Percentiles rank a stretch among this genome's conserved stretches.
phyloP scores from a whole-genome alignment of 148 eudicot genomes.

The Rhododendron simsii region DNA sequence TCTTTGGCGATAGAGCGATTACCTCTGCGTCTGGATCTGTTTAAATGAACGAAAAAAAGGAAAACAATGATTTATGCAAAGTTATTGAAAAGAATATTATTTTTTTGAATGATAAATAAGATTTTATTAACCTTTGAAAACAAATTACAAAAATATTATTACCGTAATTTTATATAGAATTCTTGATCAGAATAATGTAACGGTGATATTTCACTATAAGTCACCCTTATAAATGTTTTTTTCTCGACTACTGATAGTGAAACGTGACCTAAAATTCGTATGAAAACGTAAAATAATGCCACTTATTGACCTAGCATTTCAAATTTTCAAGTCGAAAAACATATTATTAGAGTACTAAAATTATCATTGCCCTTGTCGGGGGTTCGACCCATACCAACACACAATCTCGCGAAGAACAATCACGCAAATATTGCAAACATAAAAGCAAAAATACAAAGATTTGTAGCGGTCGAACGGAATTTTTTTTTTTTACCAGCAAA shows the following conservation, averaged over 20 bases:
- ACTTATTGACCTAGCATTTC: background rate
- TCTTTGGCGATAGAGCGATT: conserved; percentile 72
- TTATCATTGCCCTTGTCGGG: background rate
- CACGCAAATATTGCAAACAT: background rate
- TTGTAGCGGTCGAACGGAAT: background rate
- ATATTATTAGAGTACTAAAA: background rate
- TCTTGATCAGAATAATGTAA: background rate
- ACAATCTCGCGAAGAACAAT: background rate
- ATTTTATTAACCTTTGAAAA: too few relatives aligned
- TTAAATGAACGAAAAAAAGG: background rate
- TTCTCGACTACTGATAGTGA: background rate
- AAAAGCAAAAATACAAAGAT: background rate
- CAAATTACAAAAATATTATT: background rate
- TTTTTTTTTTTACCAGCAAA: too few relatives aligned
- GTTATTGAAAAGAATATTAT: background rate
- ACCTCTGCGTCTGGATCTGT: conserved; percentile 96
- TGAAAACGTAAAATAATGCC: background rate
- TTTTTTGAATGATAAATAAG: too few relatives aligned
- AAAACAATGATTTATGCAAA: background rate
- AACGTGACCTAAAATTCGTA: background rate
- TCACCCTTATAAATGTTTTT: background rate
- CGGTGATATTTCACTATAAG: background rate
- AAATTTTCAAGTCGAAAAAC: background rate
- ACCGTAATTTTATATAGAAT: background rate
- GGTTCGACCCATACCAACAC: background rate